These are phyloP conservation scores for Populus hybrid DNA, from an alignment of 441 rosid genomes.

Conservation along the genomic window DNA sequence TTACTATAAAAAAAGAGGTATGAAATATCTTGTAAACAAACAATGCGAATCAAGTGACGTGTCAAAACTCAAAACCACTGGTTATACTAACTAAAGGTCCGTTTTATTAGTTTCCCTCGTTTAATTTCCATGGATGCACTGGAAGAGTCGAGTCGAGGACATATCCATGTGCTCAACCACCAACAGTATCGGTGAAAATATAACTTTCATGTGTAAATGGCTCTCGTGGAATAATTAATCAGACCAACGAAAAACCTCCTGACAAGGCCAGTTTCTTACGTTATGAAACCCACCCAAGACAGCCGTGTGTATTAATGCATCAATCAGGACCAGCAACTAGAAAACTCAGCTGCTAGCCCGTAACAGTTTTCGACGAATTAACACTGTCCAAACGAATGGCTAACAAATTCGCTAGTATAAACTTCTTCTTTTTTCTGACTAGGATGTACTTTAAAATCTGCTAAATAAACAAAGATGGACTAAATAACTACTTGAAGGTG, in stretches of 20 bases:
- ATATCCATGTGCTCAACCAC: no score
- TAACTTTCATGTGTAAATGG: not conserved
- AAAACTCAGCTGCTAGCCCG: slow-evolving; percentile 13
- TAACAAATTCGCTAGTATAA: not conserved
- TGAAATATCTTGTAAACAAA: no score
- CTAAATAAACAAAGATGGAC: not conserved
- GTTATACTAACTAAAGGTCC: no score
- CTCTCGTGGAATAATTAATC: not conserved
- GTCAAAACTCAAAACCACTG: no score
- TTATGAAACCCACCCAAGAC: no score
- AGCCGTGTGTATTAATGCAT: not conserved
- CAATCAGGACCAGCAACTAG: not conserved
- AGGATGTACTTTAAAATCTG: not conserved
- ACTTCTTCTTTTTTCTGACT: not conserved
- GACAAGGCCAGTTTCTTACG: not conserved
- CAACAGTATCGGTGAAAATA: no score
- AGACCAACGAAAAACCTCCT: not conserved
- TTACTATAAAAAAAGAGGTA: no score
- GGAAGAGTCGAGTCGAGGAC: no score
- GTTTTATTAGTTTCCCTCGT: no score
- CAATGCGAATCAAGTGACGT: no score
- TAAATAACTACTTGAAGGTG: not conserved
- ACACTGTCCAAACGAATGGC: slow-evolving; percentile 1
- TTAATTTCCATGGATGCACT: no score
- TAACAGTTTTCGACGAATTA: not conserved